phyloP scores from a whole-genome alignment of 192 early-diverging fungal species.

The Umbelopsis sp. region DNA sequence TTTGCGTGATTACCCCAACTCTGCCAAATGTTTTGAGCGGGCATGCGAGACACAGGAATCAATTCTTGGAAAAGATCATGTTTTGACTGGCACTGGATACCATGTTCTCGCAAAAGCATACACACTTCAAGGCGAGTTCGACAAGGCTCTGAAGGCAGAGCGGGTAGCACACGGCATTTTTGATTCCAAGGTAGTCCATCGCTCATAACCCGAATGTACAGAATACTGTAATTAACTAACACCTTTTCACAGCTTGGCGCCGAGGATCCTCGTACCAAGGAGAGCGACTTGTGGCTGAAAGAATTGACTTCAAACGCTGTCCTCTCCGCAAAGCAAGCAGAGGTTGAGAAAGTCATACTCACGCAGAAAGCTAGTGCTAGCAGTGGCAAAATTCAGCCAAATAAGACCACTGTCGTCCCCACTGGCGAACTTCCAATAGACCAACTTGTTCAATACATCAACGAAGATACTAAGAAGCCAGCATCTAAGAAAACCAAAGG shows the following conservation, averaged over 20 bases:
- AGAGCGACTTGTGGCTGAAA: constrained; percentile 66
- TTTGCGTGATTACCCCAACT: constrained; percentile 58
- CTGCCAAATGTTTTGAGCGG: constrained; percentile 72
- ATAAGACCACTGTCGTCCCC: constrained; percentile 32
- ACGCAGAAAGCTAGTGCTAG: constrained; percentile 31
- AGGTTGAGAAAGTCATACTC: constrained; percentile 26
- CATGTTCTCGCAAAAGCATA: constrained; percentile 82
- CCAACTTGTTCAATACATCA: constrained; percentile 76
- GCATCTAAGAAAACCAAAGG: neutral
- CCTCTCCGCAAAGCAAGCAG: constrained; percentile 43
- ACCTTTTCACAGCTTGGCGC: constrained; percentile 57
- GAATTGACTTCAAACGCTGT: constrained; percentile 67
- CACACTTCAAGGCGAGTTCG: constrained; percentile 71
- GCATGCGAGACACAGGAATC: constrained; percentile 67
- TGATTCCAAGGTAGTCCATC: constrained; percentile 44
- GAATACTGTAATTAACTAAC: neutral
- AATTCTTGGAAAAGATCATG: constrained; percentile 71
- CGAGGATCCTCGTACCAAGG: constrained; percentile 73
- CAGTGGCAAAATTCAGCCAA: constrained; percentile 18
- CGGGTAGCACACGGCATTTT: constrained; percentile 68
- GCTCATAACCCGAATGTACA: neutral
- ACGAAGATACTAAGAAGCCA: constrained; percentile 27
- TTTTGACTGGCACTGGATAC: constrained; percentile 67
- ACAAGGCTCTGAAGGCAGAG: constrained; percentile 74
- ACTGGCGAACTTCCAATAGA: constrained; percentile 80